Conservation (phyloP, 495 filamentous ascomycete species). For the Echria macrotheca region DNA sequence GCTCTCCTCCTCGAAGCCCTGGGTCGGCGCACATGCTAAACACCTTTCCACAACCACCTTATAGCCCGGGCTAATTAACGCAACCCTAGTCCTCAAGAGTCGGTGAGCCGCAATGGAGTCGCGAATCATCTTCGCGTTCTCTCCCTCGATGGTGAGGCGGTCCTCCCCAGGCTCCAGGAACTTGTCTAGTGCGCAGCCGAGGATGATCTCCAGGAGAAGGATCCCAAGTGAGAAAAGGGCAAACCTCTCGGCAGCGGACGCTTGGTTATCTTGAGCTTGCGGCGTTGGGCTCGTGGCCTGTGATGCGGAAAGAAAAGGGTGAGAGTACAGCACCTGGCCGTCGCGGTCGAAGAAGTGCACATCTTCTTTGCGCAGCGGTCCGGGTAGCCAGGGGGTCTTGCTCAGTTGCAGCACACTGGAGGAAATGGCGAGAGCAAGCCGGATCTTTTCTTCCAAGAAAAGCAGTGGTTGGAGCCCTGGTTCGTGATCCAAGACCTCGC, state of each 20-base stretch:
- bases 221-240: not conserved
- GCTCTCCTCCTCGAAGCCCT: not conserved
- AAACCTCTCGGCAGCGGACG: not conserved
- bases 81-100: not conserved
- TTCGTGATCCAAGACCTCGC: not conserved
- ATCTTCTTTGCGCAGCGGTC: not conserved
- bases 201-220: constrained; percentile 1
- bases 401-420: not conserved
- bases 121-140: not conserved
- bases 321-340: not conserved
- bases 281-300: not conserved
- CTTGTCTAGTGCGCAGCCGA: not conserved
- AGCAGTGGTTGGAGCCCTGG: constrained; percentile 1
- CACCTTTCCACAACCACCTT: not conserved
- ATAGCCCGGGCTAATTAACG: not conserved
- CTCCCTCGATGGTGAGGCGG: not conserved
- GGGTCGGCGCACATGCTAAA: not conserved
- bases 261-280: not conserved
- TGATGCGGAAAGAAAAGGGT: not conserved
- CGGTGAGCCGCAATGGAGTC: not conserved
- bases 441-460: not conserved
- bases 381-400: not conserved
- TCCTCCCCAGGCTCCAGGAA: not conserved
- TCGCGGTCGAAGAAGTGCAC: not conserved
- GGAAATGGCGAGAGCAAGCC: not conserved